Base-by-base conservation (phyloP, 2,329 filamentous ascomycete genomes). In the Penicillium glabrum region DNA sequence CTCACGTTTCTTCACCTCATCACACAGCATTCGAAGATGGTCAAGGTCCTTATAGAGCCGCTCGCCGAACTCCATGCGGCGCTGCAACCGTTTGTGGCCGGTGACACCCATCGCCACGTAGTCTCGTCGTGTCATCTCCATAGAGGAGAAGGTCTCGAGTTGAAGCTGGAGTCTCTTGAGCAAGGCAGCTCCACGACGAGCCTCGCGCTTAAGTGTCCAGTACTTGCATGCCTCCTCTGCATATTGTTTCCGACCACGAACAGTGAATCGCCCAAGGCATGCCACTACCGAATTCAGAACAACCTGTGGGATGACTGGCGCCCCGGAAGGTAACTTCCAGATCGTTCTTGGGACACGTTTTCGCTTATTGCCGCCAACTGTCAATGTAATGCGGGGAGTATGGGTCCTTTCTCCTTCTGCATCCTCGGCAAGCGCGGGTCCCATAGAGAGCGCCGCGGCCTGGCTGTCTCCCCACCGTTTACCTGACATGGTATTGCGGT, bases 151-250 rank as follows among this genome's bases (percentile, higher is more conserved):
- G 0, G 91, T 91, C 74, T 98, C 93, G 83, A 97, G 89, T 73
- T 97, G 93, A 56, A 98, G 79, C 72, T 99, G 95, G 21, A 99
- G 82, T 35, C 95, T 87, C 77, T 98, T 98, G 58, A 99, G 83
- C 54, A 99, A 81, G 4, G 95, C 91, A 29, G 95, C 95, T 46
- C 95, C 95, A 57, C 95, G 85, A 33, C 95, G 87, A 60, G 93
- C 90, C 74, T 99, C 95, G 54, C 95, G 86, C 78, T 99, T 99
- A 61, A 99, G 76, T 0, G 95, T 98, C 95, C 95, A 99, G 76
- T 98, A 99, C 66, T 91, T 92, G 77, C 93, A 98, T 2, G 90
- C 90, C 73, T 97, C 93, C 56, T 91, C 89, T 2, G 96, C 88
- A 72, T 91, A 99, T 59, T 97, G 93, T 70, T 96, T 96, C 51